Evolutionary conservation across 2,329 filamentous ascomycete genomes (phyloP), one percentile per base, ranked within the genome.

Genomic region (Fusarium nurragi): DNA sequence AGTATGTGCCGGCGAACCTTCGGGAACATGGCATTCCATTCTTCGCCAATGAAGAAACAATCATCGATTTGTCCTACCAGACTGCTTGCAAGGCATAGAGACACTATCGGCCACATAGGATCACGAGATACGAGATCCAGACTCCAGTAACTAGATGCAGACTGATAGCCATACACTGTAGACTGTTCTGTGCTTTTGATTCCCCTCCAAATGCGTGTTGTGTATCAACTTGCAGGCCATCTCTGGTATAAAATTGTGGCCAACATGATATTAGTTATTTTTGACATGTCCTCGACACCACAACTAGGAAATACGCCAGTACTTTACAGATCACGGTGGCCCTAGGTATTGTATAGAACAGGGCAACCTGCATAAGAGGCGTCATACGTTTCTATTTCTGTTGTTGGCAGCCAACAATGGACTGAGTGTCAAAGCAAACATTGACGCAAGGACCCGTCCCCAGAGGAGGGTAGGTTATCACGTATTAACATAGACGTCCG

Each of bases 391-490:
- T n/a, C 12, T n/a, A 34, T 38, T 67, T 43, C 48, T 60, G 41
- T 40, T 37, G 44, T 49, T 43, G 49, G 50, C 38, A 51, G 32
- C 37, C 25, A 60, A 54, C 48, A 37, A 57, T n/a, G 14, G 39
- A 25, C 19, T 14, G 22, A 32, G 25, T 26, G 37, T 28, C 30
- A 10, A 13, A 60, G 48, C 41, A 66, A 67, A 67, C 45, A 60
- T 36, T 25, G 53, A 50, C 25, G 48, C 54, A 44, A 59, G 39
- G 47, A 26, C n/a, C 39, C 46, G 45, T 51, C 19, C 53, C 45
- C 32, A 54, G n/a, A 18, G 26, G n/a, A 51, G n/a, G 63, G 40
- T 46, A 55, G 53, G 45, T 22, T 64, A 51, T 51, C 25, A 32
- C 34, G 13, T 50, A 41, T 34, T 16, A n/a, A n/a, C n/a, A n/a